Conservation (phyloP, 1,284 basidiomycete genomes). For the Apiotrichum veenhuisii region DNA sequence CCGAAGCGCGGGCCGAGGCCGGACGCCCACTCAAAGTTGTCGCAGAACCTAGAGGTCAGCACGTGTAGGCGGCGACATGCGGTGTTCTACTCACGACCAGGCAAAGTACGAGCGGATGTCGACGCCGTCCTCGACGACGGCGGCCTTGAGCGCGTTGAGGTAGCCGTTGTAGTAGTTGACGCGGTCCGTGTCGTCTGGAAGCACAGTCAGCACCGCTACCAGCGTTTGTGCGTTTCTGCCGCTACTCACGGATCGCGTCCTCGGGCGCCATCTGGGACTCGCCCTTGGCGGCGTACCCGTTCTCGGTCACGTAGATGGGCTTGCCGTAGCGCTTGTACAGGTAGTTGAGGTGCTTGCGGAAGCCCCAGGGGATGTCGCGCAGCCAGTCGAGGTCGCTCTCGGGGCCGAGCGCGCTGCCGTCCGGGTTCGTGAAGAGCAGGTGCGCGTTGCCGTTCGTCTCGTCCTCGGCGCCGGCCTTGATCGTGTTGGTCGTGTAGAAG, state of each 20-base stretch:
- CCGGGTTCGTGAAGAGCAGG: slow-evolving; percentile 27
- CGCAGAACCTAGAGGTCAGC: slow-evolving; percentile 38
- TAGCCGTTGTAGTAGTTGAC: slow-evolving; percentile 66
- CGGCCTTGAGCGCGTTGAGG: slow-evolving; percentile 58
- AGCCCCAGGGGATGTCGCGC: slow-evolving; percentile 42
- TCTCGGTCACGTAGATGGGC: slow-evolving; percentile 69
- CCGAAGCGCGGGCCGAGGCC: slow-evolving; percentile 38
- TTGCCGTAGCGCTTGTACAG: slow-evolving; percentile 62
- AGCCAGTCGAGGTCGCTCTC: slow-evolving; percentile 54
- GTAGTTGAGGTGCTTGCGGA: slow-evolving; percentile 61
- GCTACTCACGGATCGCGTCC: slow-evolving; percentile 48
- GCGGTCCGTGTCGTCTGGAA: slow-evolving; percentile 59
- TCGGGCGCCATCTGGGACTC: slow-evolving; percentile 58
- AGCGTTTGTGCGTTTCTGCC: not conserved
- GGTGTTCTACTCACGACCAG: slow-evolving; percentile 26
- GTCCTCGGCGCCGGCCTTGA: slow-evolving; percentile 49
- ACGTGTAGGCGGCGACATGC: not conserved
- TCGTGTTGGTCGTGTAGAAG: slow-evolving; percentile 67
- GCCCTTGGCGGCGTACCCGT: slow-evolving; percentile 67
- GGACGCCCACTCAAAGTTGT: slow-evolving; percentile 67
- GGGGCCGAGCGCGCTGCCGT: slow-evolving; percentile 65
- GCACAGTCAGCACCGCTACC: not conserved
- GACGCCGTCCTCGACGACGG: slow-evolving; percentile 64
- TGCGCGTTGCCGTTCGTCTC: slow-evolving; percentile 62
- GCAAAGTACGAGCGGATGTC: slow-evolving; percentile 66